Percentiles rank a stretch among this genome's conserved stretches.
Evolutionary conservation across 2,329 filamentous ascomycete species (phyloP).

Genomic region (Byssothecium circinans): DNA sequence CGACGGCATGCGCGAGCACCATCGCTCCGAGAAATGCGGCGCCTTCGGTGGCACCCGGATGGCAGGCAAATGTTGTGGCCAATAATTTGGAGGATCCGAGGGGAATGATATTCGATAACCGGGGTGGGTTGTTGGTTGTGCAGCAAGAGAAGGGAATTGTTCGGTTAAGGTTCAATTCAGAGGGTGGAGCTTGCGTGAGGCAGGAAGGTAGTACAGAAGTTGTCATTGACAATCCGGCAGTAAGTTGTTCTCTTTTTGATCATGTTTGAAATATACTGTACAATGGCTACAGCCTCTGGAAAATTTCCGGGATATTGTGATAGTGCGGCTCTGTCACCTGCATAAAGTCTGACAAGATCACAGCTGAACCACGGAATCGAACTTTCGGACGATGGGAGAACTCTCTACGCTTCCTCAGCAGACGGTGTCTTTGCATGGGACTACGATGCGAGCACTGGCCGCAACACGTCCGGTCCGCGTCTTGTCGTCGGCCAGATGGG

Average conservation of each 20-base stretch:
- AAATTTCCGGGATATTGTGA: no score
- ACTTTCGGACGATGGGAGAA: conserved; percentile 52
- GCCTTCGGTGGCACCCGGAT: conserved; percentile 48
- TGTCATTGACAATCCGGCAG: conserved; percentile 30
- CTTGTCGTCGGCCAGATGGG: conserved; percentile 66
- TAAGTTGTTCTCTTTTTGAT: no score
- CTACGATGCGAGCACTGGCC: conserved; percentile 59
- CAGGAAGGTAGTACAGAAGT: conserved; percentile 23
- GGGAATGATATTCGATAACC: conserved; percentile 51
- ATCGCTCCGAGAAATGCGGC: conserved; percentile 42
- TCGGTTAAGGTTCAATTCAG: conserved; percentile 39
- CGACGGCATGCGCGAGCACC: conserved; percentile 39
- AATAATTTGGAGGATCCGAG: conserved; percentile 50
- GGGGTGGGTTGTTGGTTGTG: conserved; percentile 54
- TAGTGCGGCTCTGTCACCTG: not conserved
- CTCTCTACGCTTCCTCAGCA: conserved; percentile 58
- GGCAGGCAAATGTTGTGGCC: conserved; percentile 50
- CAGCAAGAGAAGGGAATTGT: conserved; percentile 46
- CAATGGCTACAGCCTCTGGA: no score
- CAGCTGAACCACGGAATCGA: conserved; percentile 57
- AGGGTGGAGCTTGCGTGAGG: conserved; percentile 34
- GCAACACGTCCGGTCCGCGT: conserved; percentile 50
- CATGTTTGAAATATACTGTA: no score
- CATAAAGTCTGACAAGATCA: conserved; percentile 1
- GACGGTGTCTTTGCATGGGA: conserved; percentile 65